Evolutionary conservation across 129 eudicot genomes (phyloP), one percentile per base, ranked within the genome.

Genomic region (Centrapalus pauciflorus): DNA sequence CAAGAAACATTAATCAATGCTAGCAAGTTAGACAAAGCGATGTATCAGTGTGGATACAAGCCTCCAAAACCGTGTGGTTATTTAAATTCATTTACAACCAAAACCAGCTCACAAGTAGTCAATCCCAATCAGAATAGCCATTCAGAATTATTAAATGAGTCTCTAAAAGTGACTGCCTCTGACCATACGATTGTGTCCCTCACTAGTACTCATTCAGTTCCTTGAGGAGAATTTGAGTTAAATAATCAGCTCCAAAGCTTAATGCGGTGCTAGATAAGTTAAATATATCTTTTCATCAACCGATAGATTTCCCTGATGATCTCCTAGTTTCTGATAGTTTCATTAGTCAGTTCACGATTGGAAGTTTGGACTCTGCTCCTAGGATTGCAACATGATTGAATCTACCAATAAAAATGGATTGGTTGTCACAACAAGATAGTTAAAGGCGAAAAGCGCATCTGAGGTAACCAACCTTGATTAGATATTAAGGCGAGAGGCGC

Each of bases 251-350:
- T 32, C 58, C 76, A 66, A 55, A 82, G 62, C 79, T 78, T 55
- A 79, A 70, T 35, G 26, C 5, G 43, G 52, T 70, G 76, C 76
- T 69, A 24, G 69, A 58, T 50, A 78, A 82, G 67, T 66, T 69
- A 33, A 71, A 66, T 28, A 13, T 74, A 21, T 60, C 81, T 38
- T 13, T 69, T 34, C 33, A 55, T 16, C 81, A 59, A 29, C 66
- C 82, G 52, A 84, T 79, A 56, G 66, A 66, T 64, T 71, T 82
- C 28, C 87, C 84, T 9, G 70, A 82, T 30, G 79, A 79, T 75
- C 69, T 82, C 52, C 81, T 66, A 55, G 84, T 82, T 13, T 76
- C 87, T 8, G 87, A 74, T 41, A 71, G 76, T 27, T 29, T 73
- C 8, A 77, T 75, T 50, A 79, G 49, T 21, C 73, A 49, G 8